These are phyloP conservation scores for Lumnitzera littorea DNA, from an alignment of 345 rosid species.

Conservation along the genomic window DNA sequence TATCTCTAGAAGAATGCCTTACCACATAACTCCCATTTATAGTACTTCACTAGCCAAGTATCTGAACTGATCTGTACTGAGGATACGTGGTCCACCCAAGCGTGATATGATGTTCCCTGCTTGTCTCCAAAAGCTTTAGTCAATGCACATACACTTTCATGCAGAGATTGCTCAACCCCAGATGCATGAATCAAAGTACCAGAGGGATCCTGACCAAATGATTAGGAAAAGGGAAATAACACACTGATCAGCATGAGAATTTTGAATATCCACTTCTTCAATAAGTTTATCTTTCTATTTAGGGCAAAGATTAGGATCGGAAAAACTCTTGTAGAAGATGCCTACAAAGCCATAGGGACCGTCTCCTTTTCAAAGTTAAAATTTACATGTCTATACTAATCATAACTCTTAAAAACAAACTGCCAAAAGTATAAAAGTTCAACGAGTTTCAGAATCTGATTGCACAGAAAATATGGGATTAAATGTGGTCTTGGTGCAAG, in stretches of 20 bases:
- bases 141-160: slow-evolving; percentile 40
- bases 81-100: slow-evolving; percentile 77
- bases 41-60: slow-evolving; percentile 65
- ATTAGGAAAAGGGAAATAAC: slow-evolving; percentile 3
- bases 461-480: too few species aligned
- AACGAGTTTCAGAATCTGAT: too few species aligned
- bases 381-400: too few species aligned
- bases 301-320: neutral
- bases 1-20: slow-evolving; percentile 10
- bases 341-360: too few species aligned
- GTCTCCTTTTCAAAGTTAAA: too few species aligned
- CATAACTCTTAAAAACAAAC: too few species aligned
- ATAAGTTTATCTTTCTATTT: neutral
- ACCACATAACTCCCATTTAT: slow-evolving; percentile 79
- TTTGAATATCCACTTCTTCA: neutral
- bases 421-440: too few species aligned
- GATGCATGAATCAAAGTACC: slow-evolving; percentile 66
- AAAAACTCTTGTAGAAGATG: too few species aligned
- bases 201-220: slow-evolving; percentile 40
- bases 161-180: slow-evolving; percentile 56
- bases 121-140: slow-evolving; percentile 61
- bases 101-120: slow-evolving; percentile 58
- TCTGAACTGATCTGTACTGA: slow-evolving; percentile 47
- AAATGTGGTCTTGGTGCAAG: too few species aligned
- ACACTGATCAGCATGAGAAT: neutral